Evolutionary conservation across 163 green algal species (phyloP), one percentile per base, ranked within the genome.

Genomic region (Scenedesmus sp.): DNA sequence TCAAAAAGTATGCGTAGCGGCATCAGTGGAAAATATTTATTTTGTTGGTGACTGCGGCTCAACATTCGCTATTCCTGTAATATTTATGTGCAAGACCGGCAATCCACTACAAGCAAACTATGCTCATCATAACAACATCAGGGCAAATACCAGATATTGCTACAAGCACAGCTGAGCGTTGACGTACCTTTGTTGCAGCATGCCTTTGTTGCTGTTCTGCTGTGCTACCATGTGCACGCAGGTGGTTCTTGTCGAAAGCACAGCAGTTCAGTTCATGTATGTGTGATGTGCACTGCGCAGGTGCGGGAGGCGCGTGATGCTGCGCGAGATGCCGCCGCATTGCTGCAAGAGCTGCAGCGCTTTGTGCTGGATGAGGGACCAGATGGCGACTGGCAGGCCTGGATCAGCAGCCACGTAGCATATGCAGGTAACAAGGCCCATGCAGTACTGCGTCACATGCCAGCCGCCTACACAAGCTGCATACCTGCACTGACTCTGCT

Each of bases 311-410:
- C 72, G 0, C 70, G 89, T 1, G 81, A 92, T 22, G 65, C 81
- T 30, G 85, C 78, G 2, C 46, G 56, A 12, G 89, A 92, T 7
- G 83, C 89, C 3, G 65, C 51, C 3, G 53, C 37, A 2, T 3
- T 86, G 24, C 26, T 92, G 30, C 89, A 92, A 26, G 46, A 92
- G 46, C 89, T 92, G 70, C 83, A 89, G 49, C 70, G n/a, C 22
- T 92, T 92, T 80, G 82, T 89, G 81, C 33, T 22, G 18, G 73
- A 83, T 7, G 43, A 44, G 20, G 88, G 88, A 16, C 42, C 87
- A 22, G 78, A 46, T 68, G 88, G 68, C 33, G 81, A 92, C 68
- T 92, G 88, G 88, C 49, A 18, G 42, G 88, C 81, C 0, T 88
- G 65, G 81, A 42, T 84, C 26, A 51, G 40, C 44, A 68, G 61